Percentiles rank a stretch among this genome's conserved stretches.
Evolutionary conservation across 768 basidiomycete genomes (phyloP).

Genomic region (Pisolithus microcarpus): DNA sequence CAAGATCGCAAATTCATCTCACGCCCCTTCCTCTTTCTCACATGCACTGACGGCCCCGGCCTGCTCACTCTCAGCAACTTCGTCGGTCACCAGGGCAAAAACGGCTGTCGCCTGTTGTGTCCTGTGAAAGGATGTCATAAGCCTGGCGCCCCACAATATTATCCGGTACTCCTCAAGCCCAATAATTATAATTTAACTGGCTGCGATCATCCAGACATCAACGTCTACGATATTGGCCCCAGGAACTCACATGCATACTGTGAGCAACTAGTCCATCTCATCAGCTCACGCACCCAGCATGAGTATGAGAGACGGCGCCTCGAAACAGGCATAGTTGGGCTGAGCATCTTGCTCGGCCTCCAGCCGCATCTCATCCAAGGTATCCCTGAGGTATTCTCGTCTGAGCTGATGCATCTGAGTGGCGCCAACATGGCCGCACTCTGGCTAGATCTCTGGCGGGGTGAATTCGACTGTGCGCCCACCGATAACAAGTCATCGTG

Average conservation of each 20-base stretch:
- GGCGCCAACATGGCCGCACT: slow-evolving; percentile 19
- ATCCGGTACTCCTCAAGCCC: slow-evolving; percentile 27
- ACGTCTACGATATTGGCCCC: slow-evolving; percentile 6
- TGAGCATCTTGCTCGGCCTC: slow-evolving; percentile 32
- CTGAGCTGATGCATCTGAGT: slow-evolving; percentile 38
- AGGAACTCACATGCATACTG: neutral
- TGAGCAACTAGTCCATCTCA: neutral
- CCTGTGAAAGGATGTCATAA: slow-evolving; percentile 25
- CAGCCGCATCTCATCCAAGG: slow-evolving; percentile 12
- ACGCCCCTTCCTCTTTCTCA: slow-evolving; percentile 11
- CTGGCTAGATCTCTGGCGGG: slow-evolving; percentile 7
- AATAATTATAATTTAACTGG: slow-evolving; percentile 16
- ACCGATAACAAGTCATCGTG: neutral
- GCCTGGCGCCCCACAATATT: slow-evolving; percentile 27
- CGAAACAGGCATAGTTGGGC: slow-evolving; percentile 30
- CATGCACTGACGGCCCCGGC: slow-evolving; percentile 29
- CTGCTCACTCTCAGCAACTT: slow-evolving; percentile 24
- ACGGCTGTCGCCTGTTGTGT: slow-evolving; percentile 24
- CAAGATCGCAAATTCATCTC: slow-evolving; percentile 1
- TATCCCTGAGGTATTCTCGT: slow-evolving; percentile 28
- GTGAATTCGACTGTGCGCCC: slow-evolving; percentile 3
- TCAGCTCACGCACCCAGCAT: slow-evolving; percentile 11
- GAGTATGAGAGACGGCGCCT: slow-evolving; percentile 20
- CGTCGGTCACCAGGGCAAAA: slow-evolving; percentile 29
- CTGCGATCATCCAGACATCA: slow-evolving; percentile 20